These are phyloP conservation scores for Serendipita vermifera DNA, from an alignment of 768 basidiomycete genomes.

Conservation along the genomic window DNA sequence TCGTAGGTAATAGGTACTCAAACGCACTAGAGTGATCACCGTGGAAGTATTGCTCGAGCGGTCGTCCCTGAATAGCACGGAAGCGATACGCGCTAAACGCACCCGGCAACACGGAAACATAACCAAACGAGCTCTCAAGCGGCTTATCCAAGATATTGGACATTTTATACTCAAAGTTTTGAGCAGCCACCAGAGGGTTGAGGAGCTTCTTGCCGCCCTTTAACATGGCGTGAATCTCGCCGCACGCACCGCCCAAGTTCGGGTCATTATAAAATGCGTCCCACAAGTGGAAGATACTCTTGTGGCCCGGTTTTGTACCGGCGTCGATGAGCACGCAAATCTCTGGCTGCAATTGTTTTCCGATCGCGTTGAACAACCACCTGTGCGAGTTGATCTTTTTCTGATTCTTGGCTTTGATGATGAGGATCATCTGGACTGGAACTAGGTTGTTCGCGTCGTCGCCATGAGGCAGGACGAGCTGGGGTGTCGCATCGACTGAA, in stretches of 20 bases:
- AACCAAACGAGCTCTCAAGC: conserved; percentile 88
- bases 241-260: conserved; percentile 76
- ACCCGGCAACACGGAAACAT: conserved; percentile 88
- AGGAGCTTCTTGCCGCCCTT: conserved; percentile 82
- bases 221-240: conserved; percentile 95
- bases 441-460: conserved; percentile 88
- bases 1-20: not conserved
- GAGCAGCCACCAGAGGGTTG: conserved; percentile 86
- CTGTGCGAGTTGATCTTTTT: conserved; percentile 95
- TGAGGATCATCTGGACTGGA: conserved; percentile 82
- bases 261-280: conserved; percentile 76
- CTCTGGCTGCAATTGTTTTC: conserved; percentile 74
- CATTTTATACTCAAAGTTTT: conserved; percentile 97
- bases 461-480: conserved; percentile 78
- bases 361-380: conserved; percentile 93
- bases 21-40: conserved; percentile 36
- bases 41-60: conserved; percentile 38
- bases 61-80: conserved; percentile 81
- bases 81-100: conserved; percentile 96
- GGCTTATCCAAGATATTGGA: conserved; percentile 97
- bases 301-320: conserved; percentile 92
- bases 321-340: conserved; percentile 88
- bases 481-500: conserved; percentile 81
- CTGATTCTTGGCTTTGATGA: conserved; percentile 86
- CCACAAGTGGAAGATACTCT: conserved; percentile 92